Conservation (phyloP, 1,284 basidiomycete genomes). For the Xanthoconium separans region DNA sequence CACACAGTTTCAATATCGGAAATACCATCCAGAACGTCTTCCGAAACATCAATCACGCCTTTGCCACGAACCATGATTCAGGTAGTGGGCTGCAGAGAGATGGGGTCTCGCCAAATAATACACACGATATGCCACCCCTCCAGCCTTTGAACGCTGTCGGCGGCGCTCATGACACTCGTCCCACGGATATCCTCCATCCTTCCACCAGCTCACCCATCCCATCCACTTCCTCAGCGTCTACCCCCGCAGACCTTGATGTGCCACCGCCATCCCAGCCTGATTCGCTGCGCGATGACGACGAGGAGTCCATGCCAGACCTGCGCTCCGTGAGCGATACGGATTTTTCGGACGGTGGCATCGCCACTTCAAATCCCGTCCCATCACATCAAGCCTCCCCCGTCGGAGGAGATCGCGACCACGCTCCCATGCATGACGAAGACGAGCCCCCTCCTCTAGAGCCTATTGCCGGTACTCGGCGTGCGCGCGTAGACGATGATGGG, state of each 20-base stretch:
- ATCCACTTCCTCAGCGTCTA: slow-evolving; percentile 2
- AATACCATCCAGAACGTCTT: slow-evolving; percentile 31
- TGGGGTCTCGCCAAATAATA: neutral
- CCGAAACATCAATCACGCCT: slow-evolving; percentile 34
- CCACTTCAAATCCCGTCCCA: slow-evolving; percentile 35
- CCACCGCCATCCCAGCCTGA: slow-evolving; percentile 5
- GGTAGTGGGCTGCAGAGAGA: neutral
- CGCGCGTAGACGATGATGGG: slow-evolving; percentile 53
- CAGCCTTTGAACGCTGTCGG: slow-evolving; percentile 3
- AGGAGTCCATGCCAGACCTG: slow-evolving; percentile 43
- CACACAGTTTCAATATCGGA: slow-evolving; percentile 25
- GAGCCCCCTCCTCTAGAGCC: slow-evolving; percentile 26
- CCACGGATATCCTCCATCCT: slow-evolving; percentile 8
- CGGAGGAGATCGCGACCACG: slow-evolving; percentile 34
- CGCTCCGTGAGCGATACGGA: slow-evolving; percentile 38
- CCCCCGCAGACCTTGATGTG: slow-evolving; percentile 5
- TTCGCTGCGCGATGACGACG: slow-evolving; percentile 26
- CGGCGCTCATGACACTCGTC: neutral
- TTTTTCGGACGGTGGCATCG: slow-evolving; percentile 26
- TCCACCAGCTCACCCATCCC: slow-evolving; percentile 2
- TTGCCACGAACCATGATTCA: slow-evolving; percentile 13
- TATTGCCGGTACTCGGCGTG: slow-evolving; percentile 38
- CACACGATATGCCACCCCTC: neutral
- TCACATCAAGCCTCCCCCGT: slow-evolving; percentile 1
- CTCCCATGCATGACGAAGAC: slow-evolving; percentile 32